These are phyloP conservation scores for Fusarium keratoplasticum DNA, from an alignment of 2,329 filamentous ascomycete genomes.

Conservation along the genomic window DNA sequence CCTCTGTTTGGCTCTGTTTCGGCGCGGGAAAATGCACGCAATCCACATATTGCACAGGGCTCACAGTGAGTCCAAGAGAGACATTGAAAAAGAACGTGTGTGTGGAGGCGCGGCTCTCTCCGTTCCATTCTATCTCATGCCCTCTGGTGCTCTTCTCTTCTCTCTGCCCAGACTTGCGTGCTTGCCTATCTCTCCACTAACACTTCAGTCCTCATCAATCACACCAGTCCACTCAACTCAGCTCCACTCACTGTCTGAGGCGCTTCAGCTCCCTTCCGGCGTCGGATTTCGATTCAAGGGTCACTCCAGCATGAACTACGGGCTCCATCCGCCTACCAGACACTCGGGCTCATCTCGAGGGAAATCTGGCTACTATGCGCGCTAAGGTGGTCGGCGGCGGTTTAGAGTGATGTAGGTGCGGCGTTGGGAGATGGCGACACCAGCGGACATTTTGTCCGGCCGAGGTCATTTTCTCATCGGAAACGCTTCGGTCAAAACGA, in stretches of 20 bases:
- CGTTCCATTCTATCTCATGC: background rate
- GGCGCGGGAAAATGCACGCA: constrained; percentile 2
- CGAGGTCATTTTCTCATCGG: background rate
- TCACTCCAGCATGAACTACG: background rate
- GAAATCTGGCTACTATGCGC: constrained; percentile 4
- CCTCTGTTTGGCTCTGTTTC: constrained; percentile 1
- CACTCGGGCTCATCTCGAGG: background rate
- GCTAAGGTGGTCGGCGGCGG: constrained; percentile 20
- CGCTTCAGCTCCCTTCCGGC: background rate
- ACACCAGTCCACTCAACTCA: background rate
- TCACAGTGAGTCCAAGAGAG: background rate
- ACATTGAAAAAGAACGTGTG: background rate
- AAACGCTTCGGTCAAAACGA: constrained; percentile 10
- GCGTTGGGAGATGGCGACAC: constrained; percentile 11
- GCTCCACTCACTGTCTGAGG: background rate
- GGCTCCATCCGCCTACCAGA: background rate
- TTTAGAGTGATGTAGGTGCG: constrained; percentile 9
- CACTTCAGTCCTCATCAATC: background rate
- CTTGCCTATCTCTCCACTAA: background rate
- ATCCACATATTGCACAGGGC: background rate
- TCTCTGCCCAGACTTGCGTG: background rate
- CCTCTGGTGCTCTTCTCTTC: background rate
- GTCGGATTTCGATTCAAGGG: background rate
- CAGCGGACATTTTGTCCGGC: constrained; percentile 19
- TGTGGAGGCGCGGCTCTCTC: background rate